Conservation (phyloP, 2,329 filamentous ascomycete species). For the Pseudogymnoascus sp. region DNA sequence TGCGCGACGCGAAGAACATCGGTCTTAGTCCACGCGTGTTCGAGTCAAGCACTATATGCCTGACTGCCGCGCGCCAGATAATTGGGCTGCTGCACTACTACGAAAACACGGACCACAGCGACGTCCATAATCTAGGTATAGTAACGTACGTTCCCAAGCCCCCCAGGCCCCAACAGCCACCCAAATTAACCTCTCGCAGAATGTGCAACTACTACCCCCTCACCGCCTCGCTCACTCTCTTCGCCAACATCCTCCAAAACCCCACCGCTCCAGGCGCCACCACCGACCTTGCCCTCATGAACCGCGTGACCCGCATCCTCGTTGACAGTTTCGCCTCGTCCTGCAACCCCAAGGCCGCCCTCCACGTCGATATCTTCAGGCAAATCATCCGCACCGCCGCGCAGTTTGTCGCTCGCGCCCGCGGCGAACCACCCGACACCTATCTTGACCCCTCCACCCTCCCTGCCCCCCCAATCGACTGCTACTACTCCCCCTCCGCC, state of each 20-base stretch:
- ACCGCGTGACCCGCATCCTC: conserved; percentile 46
- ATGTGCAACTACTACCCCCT: conserved; percentile 68
- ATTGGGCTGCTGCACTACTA: conserved; percentile 1
- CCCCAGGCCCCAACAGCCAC: neutral
- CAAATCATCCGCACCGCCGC: neutral
- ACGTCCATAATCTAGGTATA: neutral
- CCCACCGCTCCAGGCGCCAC: conserved; percentile 77
- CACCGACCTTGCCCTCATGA: conserved; percentile 82
- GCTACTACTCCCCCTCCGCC: neutral
- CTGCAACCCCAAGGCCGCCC: neutral
- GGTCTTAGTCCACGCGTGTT: neutral
- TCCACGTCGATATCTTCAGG: neutral
- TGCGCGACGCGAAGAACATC: neutral
- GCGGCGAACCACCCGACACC: conserved; percentile 21
- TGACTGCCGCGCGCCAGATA: neutral
- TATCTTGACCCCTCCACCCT: neutral
- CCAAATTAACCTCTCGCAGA: neutral
- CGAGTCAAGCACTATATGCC: neutral
- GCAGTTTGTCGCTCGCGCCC: conserved; percentile 7
- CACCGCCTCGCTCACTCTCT: conserved; percentile 81
- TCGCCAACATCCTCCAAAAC: conserved; percentile 91
- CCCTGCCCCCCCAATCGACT: neutral
- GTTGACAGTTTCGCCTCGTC: neutral
- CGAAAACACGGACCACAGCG: neutral
- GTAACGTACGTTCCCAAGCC: neutral